These are phyloP conservation scores for Aspergillus panamensis DNA, from an alignment of 495 filamentous ascomycete genomes.

Conservation along the genomic window DNA sequence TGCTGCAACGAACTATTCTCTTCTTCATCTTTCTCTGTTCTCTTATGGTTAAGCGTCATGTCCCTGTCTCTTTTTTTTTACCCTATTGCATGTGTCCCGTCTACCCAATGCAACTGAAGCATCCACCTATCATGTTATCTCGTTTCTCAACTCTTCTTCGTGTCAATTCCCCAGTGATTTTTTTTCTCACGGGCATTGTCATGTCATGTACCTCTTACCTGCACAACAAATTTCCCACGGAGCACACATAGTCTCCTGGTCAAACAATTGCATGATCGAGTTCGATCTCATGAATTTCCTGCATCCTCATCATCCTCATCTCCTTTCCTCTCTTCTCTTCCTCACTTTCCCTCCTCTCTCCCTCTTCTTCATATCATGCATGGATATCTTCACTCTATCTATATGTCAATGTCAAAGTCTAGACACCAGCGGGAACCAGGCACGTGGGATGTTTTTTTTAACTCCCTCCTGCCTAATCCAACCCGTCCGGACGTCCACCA, in stretches of 20 bases:
- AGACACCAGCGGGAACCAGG: too few species aligned
- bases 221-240: not conserved
- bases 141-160: slow-evolving; percentile 24
- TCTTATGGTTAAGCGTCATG: slow-evolving; percentile 15
- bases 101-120: not conserved
- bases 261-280: slow-evolving; percentile 38
- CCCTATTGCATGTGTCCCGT: slow-evolving; percentile 1
- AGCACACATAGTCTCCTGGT: slow-evolving; percentile 19
- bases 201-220: slow-evolving; percentile 13
- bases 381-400: slow-evolving; percentile 1
- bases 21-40: slow-evolving; percentile 2
- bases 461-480: too few species aligned
- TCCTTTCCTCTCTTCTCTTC: too few species aligned
- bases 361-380: slow-evolving; percentile 9
- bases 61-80: slow-evolving; percentile 4
- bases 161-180: slow-evolving; percentile 11
- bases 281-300: slow-evolving; percentile 13
- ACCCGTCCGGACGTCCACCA: too few species aligned
- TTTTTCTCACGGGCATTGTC: slow-evolving; percentile 1
- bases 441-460: too few species aligned
- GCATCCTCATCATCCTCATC: too few species aligned
- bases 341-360: not conserved
- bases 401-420: not conserved
- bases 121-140: slow-evolving; percentile 10
- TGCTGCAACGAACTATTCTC: slow-evolving; percentile 1